Percentiles rank a stretch among this genome's conserved stretches.
Conservation (phyloP, 2,329 filamentous ascomycete species). For the Stenocarpella maydis region DNA sequence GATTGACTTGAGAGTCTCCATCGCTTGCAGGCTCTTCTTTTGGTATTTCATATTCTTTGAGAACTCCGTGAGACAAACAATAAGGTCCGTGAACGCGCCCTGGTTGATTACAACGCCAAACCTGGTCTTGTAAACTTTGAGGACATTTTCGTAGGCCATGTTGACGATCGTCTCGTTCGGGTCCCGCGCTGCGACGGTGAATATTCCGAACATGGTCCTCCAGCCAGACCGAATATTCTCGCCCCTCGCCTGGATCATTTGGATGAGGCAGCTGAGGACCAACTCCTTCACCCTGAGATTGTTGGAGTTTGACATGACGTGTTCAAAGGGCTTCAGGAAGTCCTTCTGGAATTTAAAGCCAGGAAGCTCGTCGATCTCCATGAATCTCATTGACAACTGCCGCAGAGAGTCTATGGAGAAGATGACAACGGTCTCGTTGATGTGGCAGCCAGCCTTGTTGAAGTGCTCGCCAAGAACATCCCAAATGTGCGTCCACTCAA, state of each 20-base stretch:
- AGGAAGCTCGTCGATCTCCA: constrained; percentile 96
- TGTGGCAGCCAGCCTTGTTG: constrained; percentile 95
- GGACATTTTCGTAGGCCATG: constrained; percentile 95
- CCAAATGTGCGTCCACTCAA: constrained; percentile 99
- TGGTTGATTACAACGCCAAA: constrained; percentile 97
- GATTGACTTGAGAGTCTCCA: constrained; percentile 92
- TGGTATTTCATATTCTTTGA: constrained; percentile 99
- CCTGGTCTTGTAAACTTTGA: constrained; percentile 91
- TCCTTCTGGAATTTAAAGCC: constrained; percentile 99
- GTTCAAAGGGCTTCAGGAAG: constrained; percentile 97
- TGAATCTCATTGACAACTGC: constrained; percentile 97
- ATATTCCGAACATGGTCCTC: constrained; percentile 99
- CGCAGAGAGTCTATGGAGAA: constrained; percentile 95
- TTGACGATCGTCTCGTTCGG: constrained; percentile 96
- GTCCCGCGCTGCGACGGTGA: constrained; percentile 93
- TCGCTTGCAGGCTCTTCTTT: constrained; percentile 95
- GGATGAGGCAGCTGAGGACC: constrained; percentile 92
- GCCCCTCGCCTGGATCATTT: constrained; percentile 98
- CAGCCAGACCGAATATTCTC: constrained; percentile 98
- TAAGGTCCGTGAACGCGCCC: constrained; percentile 93
- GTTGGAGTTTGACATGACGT: constrained; percentile 92
- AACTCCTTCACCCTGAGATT: constrained; percentile 96
- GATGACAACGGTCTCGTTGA: constrained; percentile 95
- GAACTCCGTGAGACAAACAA: constrained; percentile 97
- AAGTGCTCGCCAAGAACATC: constrained; percentile 97